Conservation (phyloP, 179 eudicot species). For the Camellia oleifera region DNA sequence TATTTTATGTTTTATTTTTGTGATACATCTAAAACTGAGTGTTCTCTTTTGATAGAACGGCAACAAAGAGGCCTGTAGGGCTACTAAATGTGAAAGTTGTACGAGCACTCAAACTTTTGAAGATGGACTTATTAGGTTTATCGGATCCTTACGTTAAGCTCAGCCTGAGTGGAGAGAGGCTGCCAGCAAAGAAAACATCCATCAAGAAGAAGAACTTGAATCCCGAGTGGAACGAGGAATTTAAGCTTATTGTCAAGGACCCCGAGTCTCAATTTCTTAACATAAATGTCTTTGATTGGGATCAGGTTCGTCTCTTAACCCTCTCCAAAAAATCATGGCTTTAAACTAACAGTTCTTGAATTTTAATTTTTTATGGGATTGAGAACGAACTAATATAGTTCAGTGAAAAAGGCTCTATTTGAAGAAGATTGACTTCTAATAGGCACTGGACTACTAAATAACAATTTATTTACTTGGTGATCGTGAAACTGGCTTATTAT, state of each 20-base stretch:
- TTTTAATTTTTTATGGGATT: neutral
- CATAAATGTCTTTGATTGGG: conserved; percentile 84
- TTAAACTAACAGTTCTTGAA: neutral
- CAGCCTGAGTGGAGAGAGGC: conserved; percentile 61
- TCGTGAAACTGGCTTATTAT: no score
- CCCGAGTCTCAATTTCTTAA: conserved; percentile 75
- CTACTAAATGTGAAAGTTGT: conserved; percentile 80
- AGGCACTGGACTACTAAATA: no score
- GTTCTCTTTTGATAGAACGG: conserved; percentile 20
- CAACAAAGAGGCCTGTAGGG: conserved; percentile 78
- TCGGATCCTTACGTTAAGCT: conserved; percentile 97
- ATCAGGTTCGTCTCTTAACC: conserved; percentile 54
- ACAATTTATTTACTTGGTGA: no score
- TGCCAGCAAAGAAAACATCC: conserved; percentile 66
- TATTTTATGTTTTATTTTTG: neutral
- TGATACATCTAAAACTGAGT: neutral
- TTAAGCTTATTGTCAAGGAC: conserved; percentile 80
- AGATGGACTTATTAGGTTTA: conserved; percentile 80
- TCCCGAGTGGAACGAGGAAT: conserved; percentile 89
- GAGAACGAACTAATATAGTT: no score
- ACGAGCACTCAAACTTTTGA: conserved; percentile 69
- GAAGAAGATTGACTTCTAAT: no score
- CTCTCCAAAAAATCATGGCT: neutral
- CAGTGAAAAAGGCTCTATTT: no score
- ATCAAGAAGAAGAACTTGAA: conserved; percentile 73